Percentiles rank a stretch among this genome's conserved stretches.
Conservation (phyloP, 2,329 filamentous ascomycete species). For the Teratosphaeria pseudoeucalypti region DNA sequence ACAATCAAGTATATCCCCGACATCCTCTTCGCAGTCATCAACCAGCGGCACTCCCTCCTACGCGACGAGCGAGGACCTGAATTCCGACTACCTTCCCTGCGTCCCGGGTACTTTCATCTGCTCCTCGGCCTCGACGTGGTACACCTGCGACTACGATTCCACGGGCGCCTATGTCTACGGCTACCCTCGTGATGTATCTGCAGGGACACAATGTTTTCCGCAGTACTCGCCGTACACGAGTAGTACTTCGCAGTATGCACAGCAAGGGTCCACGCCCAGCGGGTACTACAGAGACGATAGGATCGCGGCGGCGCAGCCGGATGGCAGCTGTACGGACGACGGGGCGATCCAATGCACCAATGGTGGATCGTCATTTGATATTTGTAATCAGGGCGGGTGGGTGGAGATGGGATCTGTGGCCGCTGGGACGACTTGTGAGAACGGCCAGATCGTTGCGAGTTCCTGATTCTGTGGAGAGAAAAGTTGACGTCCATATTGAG, state of each 20-base stretch:
- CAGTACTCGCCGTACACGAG: slow-evolving; percentile 17
- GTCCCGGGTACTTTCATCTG: slow-evolving; percentile 32
- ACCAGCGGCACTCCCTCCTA: slow-evolving; percentile 10
- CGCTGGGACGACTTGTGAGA: slow-evolving; percentile 18
- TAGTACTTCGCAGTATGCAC: slow-evolving; percentile 10
- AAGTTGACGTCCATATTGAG: not conserved
- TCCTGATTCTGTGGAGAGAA: not conserved
- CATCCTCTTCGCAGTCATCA: not conserved
- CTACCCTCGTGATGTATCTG: slow-evolving; percentile 21
- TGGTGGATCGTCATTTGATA: slow-evolving; percentile 17
- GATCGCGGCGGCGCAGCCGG: slow-evolving; percentile 18
- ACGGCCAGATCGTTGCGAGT: slow-evolving; percentile 17
- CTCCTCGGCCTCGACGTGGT: slow-evolving; percentile 24
- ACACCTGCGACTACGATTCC: slow-evolving; percentile 27
- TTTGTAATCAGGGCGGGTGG: slow-evolving; percentile 25
- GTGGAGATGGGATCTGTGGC: slow-evolving; percentile 23
- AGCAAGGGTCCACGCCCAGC: slow-evolving; percentile 16
- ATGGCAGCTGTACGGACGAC: slow-evolving; percentile 19
- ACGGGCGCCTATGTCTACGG: slow-evolving; percentile 22
- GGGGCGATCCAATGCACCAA: slow-evolving; percentile 19
- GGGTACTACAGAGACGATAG: slow-evolving; percentile 25
- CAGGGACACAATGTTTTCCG: slow-evolving; percentile 29
- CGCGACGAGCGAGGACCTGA: slow-evolving; percentile 11
- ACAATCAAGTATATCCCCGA: slow-evolving; percentile 11
- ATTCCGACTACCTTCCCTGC: slow-evolving; percentile 25